phyloP scores from a whole-genome alignment of 805 yeast genomes.

The Candida michaelii region DNA sequence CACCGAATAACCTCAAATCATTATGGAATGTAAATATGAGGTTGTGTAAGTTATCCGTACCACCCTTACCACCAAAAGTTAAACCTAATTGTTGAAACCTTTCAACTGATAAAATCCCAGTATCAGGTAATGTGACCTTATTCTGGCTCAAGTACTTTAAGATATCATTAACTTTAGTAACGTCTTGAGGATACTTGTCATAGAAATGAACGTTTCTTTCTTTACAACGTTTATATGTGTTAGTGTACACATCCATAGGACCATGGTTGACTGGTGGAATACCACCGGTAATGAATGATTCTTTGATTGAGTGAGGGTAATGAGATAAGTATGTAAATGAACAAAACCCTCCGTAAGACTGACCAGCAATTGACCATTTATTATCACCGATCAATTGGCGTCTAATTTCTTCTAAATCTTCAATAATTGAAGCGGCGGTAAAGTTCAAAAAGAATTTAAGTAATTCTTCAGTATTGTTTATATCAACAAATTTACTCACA shows the following conservation, averaged over 20 bases:
- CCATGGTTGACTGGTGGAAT: slow-evolving; percentile 50
- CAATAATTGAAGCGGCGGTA: slow-evolving; percentile 53
- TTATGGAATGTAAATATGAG: slow-evolving; percentile 40
- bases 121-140: slow-evolving; percentile 45
- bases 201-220: slow-evolving; percentile 51
- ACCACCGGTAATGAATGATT: slow-evolving; percentile 55
- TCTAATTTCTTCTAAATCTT: slow-evolving; percentile 51
- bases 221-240: slow-evolving; percentile 46
- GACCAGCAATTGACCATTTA: slow-evolving; percentile 56
- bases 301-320: slow-evolving; percentile 41
- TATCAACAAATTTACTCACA: slow-evolving; percentile 17
- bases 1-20: slow-evolving; percentile 36
- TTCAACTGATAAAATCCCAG: slow-evolving; percentile 49
- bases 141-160: slow-evolving; percentile 30
- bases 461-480: slow-evolving; percentile 25
- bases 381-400: slow-evolving; percentile 28
- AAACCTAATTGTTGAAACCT: slow-evolving; percentile 56
- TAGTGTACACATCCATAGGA: slow-evolving; percentile 49
- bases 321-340: slow-evolving; percentile 49
- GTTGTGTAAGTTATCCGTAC: slow-evolving; percentile 47
- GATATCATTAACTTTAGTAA: slow-evolving; percentile 35
- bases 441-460: slow-evolving; percentile 44
- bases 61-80: slow-evolving; percentile 51
- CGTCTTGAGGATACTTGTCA: slow-evolving; percentile 49
- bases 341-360: slow-evolving; percentile 58